phyloP scores from a whole-genome alignment of 805 yeast species.

The Tetrapisispora phaffii region DNA sequence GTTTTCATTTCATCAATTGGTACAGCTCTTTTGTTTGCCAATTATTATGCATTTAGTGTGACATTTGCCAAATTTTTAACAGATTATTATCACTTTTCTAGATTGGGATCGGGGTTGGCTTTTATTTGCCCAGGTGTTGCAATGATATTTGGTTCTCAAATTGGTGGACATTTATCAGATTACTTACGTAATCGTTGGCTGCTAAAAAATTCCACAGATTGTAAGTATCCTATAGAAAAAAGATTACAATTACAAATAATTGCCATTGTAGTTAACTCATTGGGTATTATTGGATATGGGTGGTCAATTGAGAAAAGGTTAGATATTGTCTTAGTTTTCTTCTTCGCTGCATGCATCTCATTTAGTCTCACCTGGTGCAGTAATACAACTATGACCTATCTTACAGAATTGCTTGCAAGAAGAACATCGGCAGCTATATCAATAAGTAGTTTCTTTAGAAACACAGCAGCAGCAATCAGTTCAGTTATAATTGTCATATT shows the following conservation, averaged over 20 bases:
- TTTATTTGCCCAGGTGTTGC: constrained; percentile 47
- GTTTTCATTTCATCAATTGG: constrained; percentile 38
- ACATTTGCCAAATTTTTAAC: constrained; percentile 37
- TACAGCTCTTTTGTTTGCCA: constrained; percentile 43
- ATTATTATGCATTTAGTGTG: constrained; percentile 45
- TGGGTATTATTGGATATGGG: constrained; percentile 43
- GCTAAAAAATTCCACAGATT: constrained; percentile 17
- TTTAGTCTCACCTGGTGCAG: constrained; percentile 50
- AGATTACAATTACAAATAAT: constrained; percentile 36
- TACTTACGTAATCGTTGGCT: constrained; percentile 24
- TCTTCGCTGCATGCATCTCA: constrained; percentile 38
- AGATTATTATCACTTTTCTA: constrained; percentile 30
- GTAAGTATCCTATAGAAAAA: constrained; percentile 36
- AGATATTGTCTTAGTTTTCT: constrained; percentile 33
- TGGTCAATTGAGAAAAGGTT: constrained; percentile 38
- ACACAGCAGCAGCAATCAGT: constrained; percentile 44
- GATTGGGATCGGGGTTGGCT: constrained; percentile 34
- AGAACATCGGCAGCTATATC: constrained; percentile 48
- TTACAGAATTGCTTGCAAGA: constrained; percentile 40
- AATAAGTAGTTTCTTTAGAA: constrained; percentile 43
- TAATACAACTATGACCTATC: constrained; percentile 43
- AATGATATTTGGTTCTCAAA: constrained; percentile 38
- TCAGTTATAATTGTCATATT: constrained; percentile 36
- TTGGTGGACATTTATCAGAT: constrained; percentile 43
- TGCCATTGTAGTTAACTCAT: constrained; percentile 36